These are phyloP conservation scores for Sarocladium oryzae DNA, from an alignment of 2,329 filamentous ascomycete genomes.

Conservation along the genomic window DNA sequence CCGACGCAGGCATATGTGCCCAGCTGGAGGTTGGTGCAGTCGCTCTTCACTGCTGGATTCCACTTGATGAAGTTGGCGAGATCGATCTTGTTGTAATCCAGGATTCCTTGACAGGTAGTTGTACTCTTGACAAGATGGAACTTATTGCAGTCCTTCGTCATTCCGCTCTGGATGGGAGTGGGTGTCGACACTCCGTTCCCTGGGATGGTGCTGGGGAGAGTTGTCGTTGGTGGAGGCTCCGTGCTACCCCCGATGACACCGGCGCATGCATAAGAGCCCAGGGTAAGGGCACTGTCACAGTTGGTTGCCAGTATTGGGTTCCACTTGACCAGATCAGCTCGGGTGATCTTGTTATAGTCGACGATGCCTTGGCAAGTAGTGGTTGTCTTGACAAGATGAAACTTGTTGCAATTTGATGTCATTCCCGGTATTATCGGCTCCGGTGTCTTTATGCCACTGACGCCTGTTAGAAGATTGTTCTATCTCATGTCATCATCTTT, in stretches of 20 bases:
- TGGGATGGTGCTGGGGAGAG: not conserved
- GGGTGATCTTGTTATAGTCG: not conserved
- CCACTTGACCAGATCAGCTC: not conserved
- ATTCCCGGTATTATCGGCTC: constrained; percentile 8
- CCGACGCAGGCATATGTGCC: constrained; percentile 11
- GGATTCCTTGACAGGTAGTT: not conserved
- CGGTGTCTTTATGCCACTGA: not conserved
- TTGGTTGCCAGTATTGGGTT: not conserved
- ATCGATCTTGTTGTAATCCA: not conserved
- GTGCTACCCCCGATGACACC: not conserved
- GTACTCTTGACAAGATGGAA: not conserved
- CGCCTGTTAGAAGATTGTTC: too few species aligned
- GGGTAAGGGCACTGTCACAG: not conserved
- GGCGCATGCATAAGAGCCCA: not conserved
- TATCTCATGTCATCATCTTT: too few species aligned
- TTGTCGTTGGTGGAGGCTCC: not conserved
- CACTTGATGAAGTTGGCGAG: constrained; percentile 10
- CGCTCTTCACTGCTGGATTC: constrained; percentile 9
- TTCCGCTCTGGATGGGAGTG: not conserved
- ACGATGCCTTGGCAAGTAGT: constrained; percentile 12
- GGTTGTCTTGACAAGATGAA: constrained; percentile 11
- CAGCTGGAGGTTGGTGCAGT: constrained; percentile 9
- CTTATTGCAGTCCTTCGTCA: not conserved
- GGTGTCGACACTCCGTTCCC: not conserved
- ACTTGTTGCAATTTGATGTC: constrained; percentile 14